Base-by-base conservation (phyloP, 1,284 basidiomycete species). In the Coriolopsis trogii region DNA sequence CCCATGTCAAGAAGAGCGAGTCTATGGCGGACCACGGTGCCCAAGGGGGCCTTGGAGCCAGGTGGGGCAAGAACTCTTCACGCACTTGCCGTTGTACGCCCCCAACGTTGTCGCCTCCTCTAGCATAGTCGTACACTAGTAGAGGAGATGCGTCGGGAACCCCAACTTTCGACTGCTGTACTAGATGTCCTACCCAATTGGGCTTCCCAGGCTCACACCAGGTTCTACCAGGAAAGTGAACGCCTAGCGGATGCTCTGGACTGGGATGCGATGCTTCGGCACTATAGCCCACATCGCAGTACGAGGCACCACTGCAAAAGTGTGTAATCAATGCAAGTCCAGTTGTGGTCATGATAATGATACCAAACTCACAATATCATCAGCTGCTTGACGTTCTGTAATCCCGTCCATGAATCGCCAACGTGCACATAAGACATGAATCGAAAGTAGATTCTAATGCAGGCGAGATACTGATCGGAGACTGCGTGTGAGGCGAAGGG, bases 141-240 rank as follows among this genome's bases (percentile, higher is more conserved):
- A 79, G 53, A 12, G 74, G 64, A 28, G 26, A 24, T 1, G 9
- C n/a, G 24, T 15, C 24, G 2, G 20, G 21, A 13, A 29, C 20
- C 13, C 28, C 8, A 0, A 15, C 59, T 41, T 42, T 73, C 70
- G 46, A 74, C 70, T 15, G 70, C 72, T 49, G 25, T 46, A 79
- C 66, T 18, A 81, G 61, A 61, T 78, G 73, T 0, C 78, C 79
- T 24, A 82, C 75, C 79, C 79, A 81, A 61, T 81, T 80, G 13
- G 76, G 73, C 36, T 66, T 49, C 30, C 61, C 68, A 7, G 53
- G 15, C 62, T 48, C 55, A 37, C 51, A 49, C 40, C 36, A 60
- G 6, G 55, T 51, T 16, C 12, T 30, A 7, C 55, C 72, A 4
- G 77, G 79, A 53, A 73, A 80, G 1, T 61, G 55, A 3, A 76